Percentiles rank a stretch among this genome's conserved stretches.
phyloP scores from a whole-genome alignment of 2,329 filamentous ascomycete genomes.

The Leptoxyphium fumago region DNA sequence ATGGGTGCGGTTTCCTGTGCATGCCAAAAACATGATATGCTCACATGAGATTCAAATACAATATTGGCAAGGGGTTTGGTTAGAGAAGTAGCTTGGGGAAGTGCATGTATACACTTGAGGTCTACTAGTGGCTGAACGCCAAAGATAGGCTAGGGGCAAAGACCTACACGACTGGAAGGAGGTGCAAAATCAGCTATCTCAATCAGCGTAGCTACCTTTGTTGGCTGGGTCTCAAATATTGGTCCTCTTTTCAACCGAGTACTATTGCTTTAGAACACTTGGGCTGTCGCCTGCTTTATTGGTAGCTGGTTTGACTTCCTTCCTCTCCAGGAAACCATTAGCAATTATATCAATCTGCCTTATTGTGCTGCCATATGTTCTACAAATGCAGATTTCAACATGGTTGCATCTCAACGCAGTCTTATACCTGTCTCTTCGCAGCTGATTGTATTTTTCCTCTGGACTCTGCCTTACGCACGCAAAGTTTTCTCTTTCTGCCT shows the following conservation, averaged over 20 bases:
- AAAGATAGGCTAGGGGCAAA: conserved; percentile 31
- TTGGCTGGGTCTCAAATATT: background rate
- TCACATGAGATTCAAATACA: conserved; percentile 22
- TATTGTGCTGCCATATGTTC: background rate
- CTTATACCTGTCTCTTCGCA: background rate
- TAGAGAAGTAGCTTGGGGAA: conserved; percentile 33
- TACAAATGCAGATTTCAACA: background rate
- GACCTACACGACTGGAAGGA: conserved; percentile 37
- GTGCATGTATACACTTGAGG: conserved; percentile 21
- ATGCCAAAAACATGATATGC: conserved; percentile 38
- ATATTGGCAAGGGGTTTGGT: conserved; percentile 15
- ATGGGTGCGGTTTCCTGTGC: conserved; percentile 37
- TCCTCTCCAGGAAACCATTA: background rate
- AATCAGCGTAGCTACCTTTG: too few relatives aligned
- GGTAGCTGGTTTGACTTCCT: background rate
- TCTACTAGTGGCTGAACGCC: conserved; percentile 29
- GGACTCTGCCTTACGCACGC: too few relatives aligned
- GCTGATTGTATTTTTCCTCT: background rate
- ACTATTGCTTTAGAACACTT: background rate
- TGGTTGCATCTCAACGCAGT: background rate
- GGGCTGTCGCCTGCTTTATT: background rate
- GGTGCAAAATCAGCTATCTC: conserved; percentile 23
- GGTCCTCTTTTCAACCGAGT: background rate
- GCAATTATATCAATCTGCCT: background rate
- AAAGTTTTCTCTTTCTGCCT: background rate